phyloP scores from a whole-genome alignment of 108 stramenopile genomes.

The Stephanodiscus triporus region DNA sequence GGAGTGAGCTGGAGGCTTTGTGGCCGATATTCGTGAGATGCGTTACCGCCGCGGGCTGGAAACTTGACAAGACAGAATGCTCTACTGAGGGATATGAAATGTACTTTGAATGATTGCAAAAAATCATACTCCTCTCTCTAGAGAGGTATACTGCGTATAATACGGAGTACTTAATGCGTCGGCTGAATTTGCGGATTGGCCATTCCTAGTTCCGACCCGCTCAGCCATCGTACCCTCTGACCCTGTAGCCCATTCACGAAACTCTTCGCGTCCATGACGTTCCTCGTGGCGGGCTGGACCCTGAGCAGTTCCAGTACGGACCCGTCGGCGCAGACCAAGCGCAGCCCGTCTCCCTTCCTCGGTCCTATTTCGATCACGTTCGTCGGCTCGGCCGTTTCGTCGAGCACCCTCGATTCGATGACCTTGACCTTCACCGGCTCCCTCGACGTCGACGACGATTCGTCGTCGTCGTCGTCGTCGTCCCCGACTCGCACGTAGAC shows the following conservation, averaged over 20 bases:
- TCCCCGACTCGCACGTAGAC: slow-evolving; percentile 75
- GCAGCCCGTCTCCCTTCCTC: slow-evolving; percentile 80
- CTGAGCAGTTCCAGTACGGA: slow-evolving; percentile 86
- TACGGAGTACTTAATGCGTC: neutral
- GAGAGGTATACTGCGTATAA: neutral
- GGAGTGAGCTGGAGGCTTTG: slow-evolving; percentile 7
- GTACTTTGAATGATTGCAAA: slow-evolving; percentile 8
- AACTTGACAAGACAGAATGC: slow-evolving; percentile 43
- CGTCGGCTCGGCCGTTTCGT: slow-evolving; percentile 53
- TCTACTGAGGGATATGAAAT: slow-evolving; percentile 44
- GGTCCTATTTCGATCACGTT: slow-evolving; percentile 66
- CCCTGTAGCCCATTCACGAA: slow-evolving; percentile 95
- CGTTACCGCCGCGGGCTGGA: slow-evolving; percentile 30
- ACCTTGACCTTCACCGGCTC: slow-evolving; percentile 73
- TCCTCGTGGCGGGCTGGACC: slow-evolving; percentile 91
- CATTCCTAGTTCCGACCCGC: slow-evolving; percentile 3
- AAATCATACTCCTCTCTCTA: neutral
- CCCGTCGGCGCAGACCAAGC: slow-evolving; percentile 88
- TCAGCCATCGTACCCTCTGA: slow-evolving; percentile 56
- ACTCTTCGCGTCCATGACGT: slow-evolving; percentile 91
- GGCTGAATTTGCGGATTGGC: neutral
- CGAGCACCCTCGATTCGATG: slow-evolving; percentile 67
- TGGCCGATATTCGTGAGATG: slow-evolving; percentile 47
- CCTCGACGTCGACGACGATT: neutral
- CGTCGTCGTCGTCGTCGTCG: slow-evolving; percentile 28